These are phyloP conservation scores for Fagopyrum esculentum DNA, from an alignment of 148 eudicot genomes.

Conservation along the genomic window DNA sequence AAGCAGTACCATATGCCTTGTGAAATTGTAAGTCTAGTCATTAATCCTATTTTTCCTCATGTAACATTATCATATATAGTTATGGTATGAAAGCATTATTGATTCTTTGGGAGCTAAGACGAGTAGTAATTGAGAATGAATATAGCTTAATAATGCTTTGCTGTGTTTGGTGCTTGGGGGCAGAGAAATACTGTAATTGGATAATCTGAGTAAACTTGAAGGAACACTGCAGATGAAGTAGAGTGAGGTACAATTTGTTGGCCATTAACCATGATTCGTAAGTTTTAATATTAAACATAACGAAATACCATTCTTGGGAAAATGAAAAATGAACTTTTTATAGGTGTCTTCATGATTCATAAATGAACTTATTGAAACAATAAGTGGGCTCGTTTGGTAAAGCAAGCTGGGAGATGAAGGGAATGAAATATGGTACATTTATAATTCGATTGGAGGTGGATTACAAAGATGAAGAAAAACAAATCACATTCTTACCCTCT, in stretches of 20 bases:
- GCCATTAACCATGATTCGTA: neutral
- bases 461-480: no score
- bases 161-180: neutral
- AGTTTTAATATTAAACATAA: neutral
- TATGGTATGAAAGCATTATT: neutral
- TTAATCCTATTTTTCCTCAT: neutral
- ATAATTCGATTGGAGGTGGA: no score
- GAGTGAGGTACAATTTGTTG: neutral
- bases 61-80: neutral
- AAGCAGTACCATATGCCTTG: slow-evolving; percentile 27
- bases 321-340: neutral
- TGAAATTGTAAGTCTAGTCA: neutral
- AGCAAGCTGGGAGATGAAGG: no score
- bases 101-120: neutral
- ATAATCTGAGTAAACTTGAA: neutral
- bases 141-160: neutral
- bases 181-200: neutral
- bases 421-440: no score
- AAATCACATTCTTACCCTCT: no score
- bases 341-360: no score
- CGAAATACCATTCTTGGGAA: neutral
- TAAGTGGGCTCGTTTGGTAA: no score
- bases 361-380: no score
- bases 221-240: neutral
- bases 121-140: neutral